These are phyloP conservation scores for Fomes fomentarius DNA, from an alignment of 1,284 basidiomycete species.

Conservation along the genomic window DNA sequence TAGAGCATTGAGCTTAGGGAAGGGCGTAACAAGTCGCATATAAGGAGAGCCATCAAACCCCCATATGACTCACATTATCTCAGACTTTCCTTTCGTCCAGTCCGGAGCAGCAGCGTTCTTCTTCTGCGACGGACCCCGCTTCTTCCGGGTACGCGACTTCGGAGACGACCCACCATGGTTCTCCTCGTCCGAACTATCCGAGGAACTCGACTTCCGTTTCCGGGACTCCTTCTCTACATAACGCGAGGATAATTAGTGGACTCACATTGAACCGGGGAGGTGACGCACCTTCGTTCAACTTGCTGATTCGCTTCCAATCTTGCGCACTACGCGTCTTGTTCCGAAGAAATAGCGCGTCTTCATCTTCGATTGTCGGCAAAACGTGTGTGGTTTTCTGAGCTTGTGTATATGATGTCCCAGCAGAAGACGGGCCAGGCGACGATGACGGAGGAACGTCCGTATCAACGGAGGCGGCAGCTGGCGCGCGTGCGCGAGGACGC, in stretches of 20 bases:
- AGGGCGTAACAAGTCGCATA: too few relatives aligned
- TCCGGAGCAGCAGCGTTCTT: conserved; percentile 24
- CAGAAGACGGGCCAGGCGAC: conserved; percentile 25
- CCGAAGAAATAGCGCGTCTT: conserved; percentile 67
- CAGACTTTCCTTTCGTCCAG: conserved; percentile 31
- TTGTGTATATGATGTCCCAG: neutral
- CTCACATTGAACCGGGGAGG: neutral
- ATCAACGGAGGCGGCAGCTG: conserved; percentile 13
- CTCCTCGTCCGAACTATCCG: conserved; percentile 27
- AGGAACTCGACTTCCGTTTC: conserved; percentile 14
- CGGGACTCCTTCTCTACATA: conserved; percentile 17
- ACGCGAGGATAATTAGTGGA: neutral
- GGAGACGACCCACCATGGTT: conserved; percentile 34
- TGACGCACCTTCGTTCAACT: conserved; percentile 52
- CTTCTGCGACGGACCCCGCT: conserved; percentile 38
- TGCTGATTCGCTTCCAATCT: conserved; percentile 60
- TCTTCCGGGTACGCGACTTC: conserved; percentile 40
- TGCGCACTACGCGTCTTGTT: conserved; percentile 56
- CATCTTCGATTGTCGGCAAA: conserved; percentile 41
- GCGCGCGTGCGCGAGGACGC: conserved; percentile 43
- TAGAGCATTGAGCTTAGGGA: too few relatives aligned
- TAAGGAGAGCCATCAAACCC: too few relatives aligned
- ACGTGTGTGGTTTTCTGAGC: conserved; percentile 19
- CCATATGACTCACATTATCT: conserved; percentile 25
- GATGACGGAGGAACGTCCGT: conserved; percentile 24